Evolutionary conservation across 441 rosid genomes (phyloP), one percentile per base, ranked within the genome.

Genomic region (Jatropha multifida): DNA sequence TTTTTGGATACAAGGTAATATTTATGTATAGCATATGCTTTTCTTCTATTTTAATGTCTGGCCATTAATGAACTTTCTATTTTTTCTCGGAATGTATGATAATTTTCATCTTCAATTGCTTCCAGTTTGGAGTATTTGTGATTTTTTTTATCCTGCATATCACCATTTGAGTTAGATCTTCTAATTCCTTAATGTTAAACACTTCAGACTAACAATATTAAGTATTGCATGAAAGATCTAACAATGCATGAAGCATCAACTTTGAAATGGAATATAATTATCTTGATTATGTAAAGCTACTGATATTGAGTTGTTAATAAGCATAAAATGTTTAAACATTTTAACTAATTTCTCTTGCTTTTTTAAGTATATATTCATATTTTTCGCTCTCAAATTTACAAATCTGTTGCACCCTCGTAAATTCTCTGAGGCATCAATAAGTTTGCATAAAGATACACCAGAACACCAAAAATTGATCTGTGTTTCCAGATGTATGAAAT

Each of bases 1-100:
- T 92, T 42, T 92, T 93, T 84, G 93, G 98, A 40, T 93, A 90
- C 85, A 96, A 93, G 98, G 99, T 96, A 85, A 81, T 54, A 42
- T 37, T 72, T 51, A 71, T 9, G 17, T 51, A 10, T 74, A 42
- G 18, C 38, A 49, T 58, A 26, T 74, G 49, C 64, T 54, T 78
- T 48, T 52, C 41, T 79, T 70, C 55, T 20, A 58, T 44, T 52
- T 9, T 66, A 65, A 48, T 14, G 44, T n/a, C 5, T 13, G 61
- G n/a, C 26, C 18, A 64, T 32, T 15, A 38, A 18, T 77, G 32
- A 41, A 37, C 11, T 59, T 20, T 2, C 8, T 0, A 17, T 14
- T 64, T 62, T 23, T n/a, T 46, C 40, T 7, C 48, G 2, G 4
- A 11, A 2, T 61, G 5, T 13, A 18, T 48, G 15, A 44, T 62